Conservation (phyloP, 805 yeast genomes). For the Myxozyma sirexii region DNA sequence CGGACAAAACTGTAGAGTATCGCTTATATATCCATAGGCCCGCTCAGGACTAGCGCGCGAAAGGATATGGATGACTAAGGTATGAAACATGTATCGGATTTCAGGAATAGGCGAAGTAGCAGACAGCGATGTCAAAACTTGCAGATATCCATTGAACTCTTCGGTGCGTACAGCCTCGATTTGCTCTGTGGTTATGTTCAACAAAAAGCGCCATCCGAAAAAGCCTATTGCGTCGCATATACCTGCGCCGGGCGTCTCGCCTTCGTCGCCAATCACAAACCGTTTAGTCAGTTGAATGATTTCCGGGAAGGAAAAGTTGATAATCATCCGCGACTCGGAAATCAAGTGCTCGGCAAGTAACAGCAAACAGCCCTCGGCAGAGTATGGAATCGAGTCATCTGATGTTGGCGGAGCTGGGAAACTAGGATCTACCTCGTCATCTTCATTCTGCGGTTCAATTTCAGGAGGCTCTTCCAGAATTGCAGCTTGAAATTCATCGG, state of each 20-base stretch:
- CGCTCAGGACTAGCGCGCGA: conserved; percentile 58
- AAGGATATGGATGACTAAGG: conserved; percentile 66
- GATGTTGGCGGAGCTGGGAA: conserved; percentile 30
- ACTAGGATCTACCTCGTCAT: conserved; percentile 46
- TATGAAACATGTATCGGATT: conserved; percentile 52
- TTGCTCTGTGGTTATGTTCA: conserved; percentile 34
- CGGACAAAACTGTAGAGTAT: conserved; percentile 69
- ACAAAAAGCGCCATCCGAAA: conserved; percentile 42
- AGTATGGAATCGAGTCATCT: conserved; percentile 34
- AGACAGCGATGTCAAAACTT: conserved; percentile 46
- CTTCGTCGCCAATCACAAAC: conserved; percentile 34
- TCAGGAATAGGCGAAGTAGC: conserved; percentile 46
- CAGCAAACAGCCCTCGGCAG: conserved; percentile 42
- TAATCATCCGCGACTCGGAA: conserved; percentile 26
- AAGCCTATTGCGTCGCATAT: conserved; percentile 43
- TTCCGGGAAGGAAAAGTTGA: conserved; percentile 30
- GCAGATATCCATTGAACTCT: conserved; percentile 46
- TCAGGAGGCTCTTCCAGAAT: conserved; percentile 39
- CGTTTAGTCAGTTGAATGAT: conserved; percentile 32
- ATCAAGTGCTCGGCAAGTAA: conserved; percentile 42
- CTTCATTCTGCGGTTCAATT: conserved; percentile 44
- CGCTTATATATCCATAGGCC: conserved; percentile 62
- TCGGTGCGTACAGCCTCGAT: conserved; percentile 43
- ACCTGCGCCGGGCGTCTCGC: conserved; percentile 40
- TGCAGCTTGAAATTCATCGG: conserved; percentile 50